A percentile compares a stretch with the other conserved stretches of the same genome.
phyloP scores from a whole-genome alignment of 176 grass and related monocot species.

The Alopecurus myosuroides region DNA sequence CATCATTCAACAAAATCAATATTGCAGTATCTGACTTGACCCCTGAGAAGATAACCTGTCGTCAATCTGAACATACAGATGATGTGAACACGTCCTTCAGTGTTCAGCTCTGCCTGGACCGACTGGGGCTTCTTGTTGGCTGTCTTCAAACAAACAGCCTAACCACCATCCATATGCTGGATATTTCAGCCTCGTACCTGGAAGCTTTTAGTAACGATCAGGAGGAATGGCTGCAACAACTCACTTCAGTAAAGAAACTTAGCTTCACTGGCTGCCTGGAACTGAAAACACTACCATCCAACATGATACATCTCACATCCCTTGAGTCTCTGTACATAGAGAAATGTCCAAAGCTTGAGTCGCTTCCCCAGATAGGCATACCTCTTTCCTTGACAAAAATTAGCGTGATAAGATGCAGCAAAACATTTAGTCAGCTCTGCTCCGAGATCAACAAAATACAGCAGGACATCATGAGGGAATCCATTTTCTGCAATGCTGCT shows the following conservation, averaged over 20 bases:
- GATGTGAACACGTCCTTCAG: neutral
- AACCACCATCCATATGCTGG: neutral
- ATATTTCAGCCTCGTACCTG: neutral
- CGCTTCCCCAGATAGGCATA: too few species aligned
- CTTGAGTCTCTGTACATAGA: neutral
- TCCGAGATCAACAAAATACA: too few species aligned
- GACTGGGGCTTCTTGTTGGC: neutral
- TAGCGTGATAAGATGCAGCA: too few species aligned
- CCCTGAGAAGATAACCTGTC: neutral
- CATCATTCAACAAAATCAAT: neutral
- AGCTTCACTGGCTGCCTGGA: neutral
- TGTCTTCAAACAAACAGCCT: neutral
- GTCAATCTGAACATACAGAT: neutral
- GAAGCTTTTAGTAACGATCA: neutral
- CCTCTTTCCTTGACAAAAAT: too few species aligned
- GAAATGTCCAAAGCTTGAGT: neutral
- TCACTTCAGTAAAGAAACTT: constrained; percentile 22
- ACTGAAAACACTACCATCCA: constrained; percentile 16
- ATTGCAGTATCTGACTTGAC: neutral
- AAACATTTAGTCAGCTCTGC: too few species aligned
- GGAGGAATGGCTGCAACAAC: constrained; percentile 34
- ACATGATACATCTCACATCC: neutral
- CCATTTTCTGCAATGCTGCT: too few species aligned
- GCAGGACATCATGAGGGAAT: too few species aligned
- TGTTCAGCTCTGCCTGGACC: neutral